Base-by-base conservation (phyloP, 768 basidiomycete genomes). In the Paxillus rubicundulus region DNA sequence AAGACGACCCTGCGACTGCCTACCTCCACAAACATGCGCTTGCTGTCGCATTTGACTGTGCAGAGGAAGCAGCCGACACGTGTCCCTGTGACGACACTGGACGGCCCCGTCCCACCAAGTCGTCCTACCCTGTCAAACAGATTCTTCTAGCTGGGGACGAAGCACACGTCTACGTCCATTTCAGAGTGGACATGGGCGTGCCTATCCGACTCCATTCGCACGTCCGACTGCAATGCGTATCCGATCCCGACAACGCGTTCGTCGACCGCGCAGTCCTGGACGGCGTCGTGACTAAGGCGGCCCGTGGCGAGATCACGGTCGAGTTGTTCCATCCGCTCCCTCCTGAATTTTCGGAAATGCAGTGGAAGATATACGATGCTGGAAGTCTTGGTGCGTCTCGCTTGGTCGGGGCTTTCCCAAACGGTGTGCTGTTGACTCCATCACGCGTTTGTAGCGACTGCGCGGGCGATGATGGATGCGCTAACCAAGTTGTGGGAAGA, bases 11-110 rank as follows among this genome's bases (percentile, higher is more conserved):
- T 4, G 59, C 64, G 13, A 62, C 61, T 1, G 61, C 63, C n/a
- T 82, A 86, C 59, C 77, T 75, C 1, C 78, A 80, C 57, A 81
- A 79, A 47, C 76, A 82, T 32, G 78, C 79, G 0, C 72, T 86
- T 1, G 78, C 76, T 6, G 73, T 86, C 27, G 77, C 76, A 1
- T 84, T 84, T 51, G 85, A 86, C 53, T 75, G 82, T 12, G 82
- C 81, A 2, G 84, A 87, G 57, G 85, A 86, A 58, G 85, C 84
- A 5, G 77, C 77, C 1, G 82, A 85, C 52, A 76, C 79, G 57
- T 87, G 84, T 62, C 84, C 84, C 8, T 86, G 84, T 50, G 78
- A 84, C 53, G 82, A 84, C n/a, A 69, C 74, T 13, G 85, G 85
- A 2, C 70, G 73, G 46, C 80, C 81, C 4, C 72, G 67, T 62